phyloP scores from a whole-genome alignment of 768 basidiomycete species.

The Butyriboletus loyo region DNA sequence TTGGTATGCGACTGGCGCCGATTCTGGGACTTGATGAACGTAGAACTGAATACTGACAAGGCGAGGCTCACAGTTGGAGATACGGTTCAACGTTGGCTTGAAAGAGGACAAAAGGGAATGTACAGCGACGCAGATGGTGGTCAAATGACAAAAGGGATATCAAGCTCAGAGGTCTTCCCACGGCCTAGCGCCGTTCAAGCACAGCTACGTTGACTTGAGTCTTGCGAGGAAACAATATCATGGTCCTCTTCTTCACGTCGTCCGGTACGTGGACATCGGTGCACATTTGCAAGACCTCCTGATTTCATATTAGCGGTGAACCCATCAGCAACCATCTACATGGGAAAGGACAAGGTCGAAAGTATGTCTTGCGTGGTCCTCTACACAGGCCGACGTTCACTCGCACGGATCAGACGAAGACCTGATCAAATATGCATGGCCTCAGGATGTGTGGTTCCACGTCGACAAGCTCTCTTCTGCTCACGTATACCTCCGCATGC shows the following conservation, averaged over 20 bases:
- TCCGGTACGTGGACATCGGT: conserved; percentile 30
- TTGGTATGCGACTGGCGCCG: background rate
- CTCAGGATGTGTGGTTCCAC: conserved; percentile 91
- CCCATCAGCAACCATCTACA: conserved; percentile 76
- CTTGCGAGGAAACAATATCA: conserved; percentile 13
- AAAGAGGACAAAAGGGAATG: background rate
- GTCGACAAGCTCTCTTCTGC: conserved; percentile 98
- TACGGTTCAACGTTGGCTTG: background rate
- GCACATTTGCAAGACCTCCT: background rate
- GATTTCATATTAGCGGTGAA: conserved; percentile 41
- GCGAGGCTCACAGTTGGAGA: conserved; percentile 1
- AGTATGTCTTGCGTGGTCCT: conserved; percentile 48
- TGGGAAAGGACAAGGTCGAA: conserved; percentile 97
- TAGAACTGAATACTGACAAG: background rate
- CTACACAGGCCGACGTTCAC: conserved; percentile 14
- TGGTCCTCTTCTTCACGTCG: conserved; percentile 68
- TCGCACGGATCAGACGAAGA: conserved; percentile 74
- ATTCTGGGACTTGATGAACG: background rate
- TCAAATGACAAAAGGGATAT: background rate
- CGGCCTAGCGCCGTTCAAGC: background rate
- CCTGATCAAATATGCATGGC: conserved; percentile 88
- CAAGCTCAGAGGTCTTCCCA: background rate
- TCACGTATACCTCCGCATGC: conserved; percentile 93
- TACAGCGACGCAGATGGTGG: background rate
- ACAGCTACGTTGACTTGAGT: background rate